Conservation (phyloP, 345 rosid genomes). For the Noccaea caerulescens region DNA sequence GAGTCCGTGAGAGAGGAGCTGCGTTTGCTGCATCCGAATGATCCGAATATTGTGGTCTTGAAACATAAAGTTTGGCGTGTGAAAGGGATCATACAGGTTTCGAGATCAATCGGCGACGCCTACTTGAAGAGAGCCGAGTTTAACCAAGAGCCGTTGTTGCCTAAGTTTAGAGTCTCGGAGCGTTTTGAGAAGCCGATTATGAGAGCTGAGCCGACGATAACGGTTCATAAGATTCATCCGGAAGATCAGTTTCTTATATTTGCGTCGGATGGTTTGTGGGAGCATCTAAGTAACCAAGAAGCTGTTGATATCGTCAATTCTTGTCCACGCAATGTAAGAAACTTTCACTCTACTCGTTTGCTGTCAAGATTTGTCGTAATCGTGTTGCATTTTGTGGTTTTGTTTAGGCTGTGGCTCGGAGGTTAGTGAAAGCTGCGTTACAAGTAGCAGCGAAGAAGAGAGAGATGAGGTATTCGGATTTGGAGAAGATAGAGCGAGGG, state of each 20-base stretch:
- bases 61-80: constrained; percentile 98
- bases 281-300: constrained; percentile 91
- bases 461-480: constrained; percentile 93
- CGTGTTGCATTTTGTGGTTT: constrained; percentile 17
- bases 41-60: constrained; percentile 88
- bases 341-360: not conserved
- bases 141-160: constrained; percentile 77
- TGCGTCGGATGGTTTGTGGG: constrained; percentile 99
- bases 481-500: constrained; percentile 90
- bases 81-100: constrained; percentile 94
- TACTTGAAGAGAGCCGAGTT: constrained; percentile 88
- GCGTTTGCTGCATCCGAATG: constrained; percentile 85
- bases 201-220: constrained; percentile 81
- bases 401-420: constrained; percentile 77
- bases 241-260: constrained; percentile 93
- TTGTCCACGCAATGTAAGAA: constrained; percentile 75
- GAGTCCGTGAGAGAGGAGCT: constrained; percentile 95
- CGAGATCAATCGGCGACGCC: constrained; percentile 97
- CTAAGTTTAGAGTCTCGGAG: constrained; percentile 78
- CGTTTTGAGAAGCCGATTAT: constrained; percentile 81
- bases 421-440: constrained; percentile 76
- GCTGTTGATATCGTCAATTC: constrained; percentile 88
- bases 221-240: constrained; percentile 69
- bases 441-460: constrained; percentile 90
- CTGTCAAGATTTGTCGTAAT: not conserved